Evolutionary conservation across 148 eudicot species (phyloP).

Genomic region (Polygonum maritimum): DNA sequence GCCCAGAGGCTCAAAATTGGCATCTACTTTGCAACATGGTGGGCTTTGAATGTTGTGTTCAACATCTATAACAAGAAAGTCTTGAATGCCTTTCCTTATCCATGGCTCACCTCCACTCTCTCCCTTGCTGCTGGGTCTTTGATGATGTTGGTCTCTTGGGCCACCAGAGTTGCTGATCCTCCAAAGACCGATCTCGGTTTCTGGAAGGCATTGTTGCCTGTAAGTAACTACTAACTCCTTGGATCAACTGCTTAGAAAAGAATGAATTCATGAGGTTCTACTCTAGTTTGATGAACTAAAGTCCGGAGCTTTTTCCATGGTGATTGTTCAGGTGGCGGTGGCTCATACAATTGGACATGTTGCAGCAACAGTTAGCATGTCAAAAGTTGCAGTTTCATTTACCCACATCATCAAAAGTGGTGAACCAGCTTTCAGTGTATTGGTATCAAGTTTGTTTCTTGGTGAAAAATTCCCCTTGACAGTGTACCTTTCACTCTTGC

Average conservation of each 20-base stretch:
- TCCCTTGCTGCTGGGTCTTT: conserved; percentile 61
- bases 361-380: conserved; percentile 53
- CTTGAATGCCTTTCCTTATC: conserved; percentile 67
- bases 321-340: conserved; percentile 37
- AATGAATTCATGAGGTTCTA: neutral
- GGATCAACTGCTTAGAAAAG: neutral
- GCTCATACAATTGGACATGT: conserved; percentile 62
- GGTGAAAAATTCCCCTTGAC: conserved; percentile 40
- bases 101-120: conserved; percentile 68
- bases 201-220: conserved; percentile 55
- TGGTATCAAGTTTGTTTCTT: conserved; percentile 40
- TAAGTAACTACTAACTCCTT: conserved; percentile 17
- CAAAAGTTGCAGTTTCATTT: conserved; percentile 51
- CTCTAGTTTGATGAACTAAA: neutral
- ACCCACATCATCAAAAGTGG: conserved; percentile 51
- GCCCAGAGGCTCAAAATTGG: conserved; percentile 45
- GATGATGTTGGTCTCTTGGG: conserved; percentile 64
- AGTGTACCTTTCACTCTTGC: conserved; percentile 41
- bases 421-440: conserved; percentile 51
- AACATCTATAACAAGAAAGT: conserved; percentile 70
- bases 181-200: conserved; percentile 49
- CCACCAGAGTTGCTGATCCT: conserved; percentile 42
- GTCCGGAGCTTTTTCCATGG: neutral
- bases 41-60: conserved; percentile 65
- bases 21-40: conserved; percentile 58